Percentiles rank a stretch among this genome's conserved stretches.
phyloP scores from a whole-genome alignment of 1,139 yeast species.

The Sugiyamaella japonica region DNA sequence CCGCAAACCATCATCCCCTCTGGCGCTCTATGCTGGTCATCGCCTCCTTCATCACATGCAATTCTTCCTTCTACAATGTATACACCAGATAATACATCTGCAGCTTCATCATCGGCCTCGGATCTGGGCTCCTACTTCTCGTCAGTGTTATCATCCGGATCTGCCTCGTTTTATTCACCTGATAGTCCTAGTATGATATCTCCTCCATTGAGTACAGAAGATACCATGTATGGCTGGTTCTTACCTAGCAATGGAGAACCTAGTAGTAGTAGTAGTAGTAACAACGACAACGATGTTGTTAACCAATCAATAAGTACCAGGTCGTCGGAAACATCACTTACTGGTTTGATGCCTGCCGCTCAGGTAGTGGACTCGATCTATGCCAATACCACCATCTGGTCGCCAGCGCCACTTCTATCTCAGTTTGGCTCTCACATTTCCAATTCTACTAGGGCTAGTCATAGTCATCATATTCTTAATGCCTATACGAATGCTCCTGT shows the following conservation, averaged over 20 bases:
- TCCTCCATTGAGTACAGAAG: constrained; percentile 20
- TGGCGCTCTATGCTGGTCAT: constrained; percentile 19
- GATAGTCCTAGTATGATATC: constrained; percentile 16
- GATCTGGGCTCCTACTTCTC: constrained; percentile 19
- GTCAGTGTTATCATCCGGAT: constrained; percentile 22
- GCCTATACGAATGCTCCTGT: constrained; percentile 6
- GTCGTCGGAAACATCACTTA: constrained; percentile 10
- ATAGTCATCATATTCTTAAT: background rate
- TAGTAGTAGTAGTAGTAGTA: background rate
- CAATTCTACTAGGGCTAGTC: no score
- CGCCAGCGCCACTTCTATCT: constrained; percentile 11
- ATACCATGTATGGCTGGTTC: constrained; percentile 16
- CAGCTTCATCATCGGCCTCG: constrained; percentile 6
- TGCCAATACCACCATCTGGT: constrained; percentile 13
- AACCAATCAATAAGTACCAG: constrained; percentile 4
- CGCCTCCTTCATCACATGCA: constrained; percentile 17
- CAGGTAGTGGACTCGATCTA: constrained; percentile 12
- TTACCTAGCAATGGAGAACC: background rate
- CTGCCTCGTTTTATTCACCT: constrained; percentile 20
- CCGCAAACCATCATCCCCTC: constrained; percentile 17
- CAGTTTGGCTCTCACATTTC: background rate
- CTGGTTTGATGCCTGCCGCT: constrained; percentile 7
- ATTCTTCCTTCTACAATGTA: constrained; percentile 15
- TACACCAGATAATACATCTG: constrained; percentile 18
- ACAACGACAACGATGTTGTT: background rate